These are phyloP conservation scores for Funneliformis mosseae DNA, from an alignment of 192 early-diverging fungal species.

Conservation along the genomic window DNA sequence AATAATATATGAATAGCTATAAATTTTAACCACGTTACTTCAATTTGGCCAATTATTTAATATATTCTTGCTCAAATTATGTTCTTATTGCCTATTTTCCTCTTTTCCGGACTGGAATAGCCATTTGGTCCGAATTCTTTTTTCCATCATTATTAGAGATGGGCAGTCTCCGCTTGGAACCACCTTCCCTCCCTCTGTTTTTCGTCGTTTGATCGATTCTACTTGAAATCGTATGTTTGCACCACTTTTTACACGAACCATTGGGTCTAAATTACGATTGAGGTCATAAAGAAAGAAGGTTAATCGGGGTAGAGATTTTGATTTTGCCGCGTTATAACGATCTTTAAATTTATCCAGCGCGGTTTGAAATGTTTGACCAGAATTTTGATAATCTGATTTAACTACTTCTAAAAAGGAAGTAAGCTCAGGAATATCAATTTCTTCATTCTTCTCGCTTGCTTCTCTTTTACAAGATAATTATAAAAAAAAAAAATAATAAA, in stretches of 20 bases:
- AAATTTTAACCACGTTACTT: too few species aligned
- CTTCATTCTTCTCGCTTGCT: background rate
- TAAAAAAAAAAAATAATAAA: background rate
- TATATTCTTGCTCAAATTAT: conserved; percentile 8
- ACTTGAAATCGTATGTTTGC: too few species aligned
- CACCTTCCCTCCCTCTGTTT: background rate
- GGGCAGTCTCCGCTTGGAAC: background rate
- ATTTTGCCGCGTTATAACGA: background rate
- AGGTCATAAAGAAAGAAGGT: background rate
- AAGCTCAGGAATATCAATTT: background rate
- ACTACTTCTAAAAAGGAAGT: background rate
- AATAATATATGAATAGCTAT: too few species aligned
- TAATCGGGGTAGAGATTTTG: background rate
- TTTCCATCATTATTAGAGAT: background rate
- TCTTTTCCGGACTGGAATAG: background rate
- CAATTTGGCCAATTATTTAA: background rate
- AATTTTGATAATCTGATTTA: conserved; percentile 8
- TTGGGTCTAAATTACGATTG: too few species aligned
- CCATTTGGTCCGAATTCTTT: background rate
- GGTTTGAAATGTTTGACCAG: background rate
- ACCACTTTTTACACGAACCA: too few species aligned
- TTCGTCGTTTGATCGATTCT: too few species aligned
- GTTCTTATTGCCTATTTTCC: background rate
- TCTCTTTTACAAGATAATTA: background rate
- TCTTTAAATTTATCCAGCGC: background rate